Conservation (phyloP, 257 asterid species). For the Coffea canephora region DNA sequence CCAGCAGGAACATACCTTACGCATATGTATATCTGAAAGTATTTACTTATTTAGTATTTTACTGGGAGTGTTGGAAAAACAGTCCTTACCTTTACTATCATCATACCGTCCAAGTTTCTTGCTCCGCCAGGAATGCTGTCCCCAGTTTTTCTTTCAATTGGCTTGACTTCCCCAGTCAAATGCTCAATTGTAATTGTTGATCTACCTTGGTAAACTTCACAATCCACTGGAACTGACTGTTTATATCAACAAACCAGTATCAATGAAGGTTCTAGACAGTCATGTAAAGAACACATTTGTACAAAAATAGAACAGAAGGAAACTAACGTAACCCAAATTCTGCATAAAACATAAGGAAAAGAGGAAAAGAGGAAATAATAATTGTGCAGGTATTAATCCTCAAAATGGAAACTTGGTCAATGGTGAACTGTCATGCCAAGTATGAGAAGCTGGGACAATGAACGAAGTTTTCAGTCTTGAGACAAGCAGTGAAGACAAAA, state of each 20-base stretch:
- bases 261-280: conserved; percentile 16
- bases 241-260: conserved; percentile 28
- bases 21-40: too few relatives aligned
- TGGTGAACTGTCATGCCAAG: not conserved
- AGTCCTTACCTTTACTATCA: conserved; percentile 79
- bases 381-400: not conserved
- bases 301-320: not conserved
- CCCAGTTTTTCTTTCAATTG: conserved; percentile 68
- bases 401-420: not conserved
- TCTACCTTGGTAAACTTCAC: conserved; percentile 86
- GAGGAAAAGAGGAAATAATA: not conserved
- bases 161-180: conserved; percentile 94
- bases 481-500: not conserved
- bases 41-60: not conserved
- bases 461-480: not conserved
- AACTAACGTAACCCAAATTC: not conserved
- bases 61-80: conserved; percentile 1
- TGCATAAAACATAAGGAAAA: not conserved
- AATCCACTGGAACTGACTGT: conserved; percentile 98
- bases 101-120: conserved; percentile 92
- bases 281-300: conserved; percentile 7
- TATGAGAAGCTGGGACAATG: not conserved
- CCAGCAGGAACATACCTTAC: not conserved
- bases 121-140: conserved; percentile 99
- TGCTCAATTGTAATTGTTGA: conserved; percentile 95